A percentile compares a stretch with the other conserved stretches of the same genome.
phyloP scores from a whole-genome alignment of 2,329 filamentous ascomycete genomes.

The Curvularia eragrostidis region DNA sequence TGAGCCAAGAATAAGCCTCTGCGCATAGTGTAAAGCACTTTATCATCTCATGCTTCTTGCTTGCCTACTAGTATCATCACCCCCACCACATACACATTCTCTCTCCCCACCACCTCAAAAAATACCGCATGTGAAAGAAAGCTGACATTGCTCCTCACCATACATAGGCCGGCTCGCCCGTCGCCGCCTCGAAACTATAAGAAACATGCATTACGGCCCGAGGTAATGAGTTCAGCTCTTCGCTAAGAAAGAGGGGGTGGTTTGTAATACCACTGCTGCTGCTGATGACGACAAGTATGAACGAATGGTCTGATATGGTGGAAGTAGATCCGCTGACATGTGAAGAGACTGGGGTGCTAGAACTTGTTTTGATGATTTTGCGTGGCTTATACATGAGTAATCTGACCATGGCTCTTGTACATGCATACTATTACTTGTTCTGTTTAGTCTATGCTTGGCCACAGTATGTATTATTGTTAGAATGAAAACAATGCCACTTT shows the following conservation, averaged over 20 bases:
- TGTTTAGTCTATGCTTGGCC: not conserved
- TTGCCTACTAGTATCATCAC: not conserved
- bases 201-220: conserved; percentile 9
- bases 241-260: not conserved
- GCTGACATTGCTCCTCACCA: conserved; percentile 15
- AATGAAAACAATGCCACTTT: not conserved
- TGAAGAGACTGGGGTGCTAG: not conserved
- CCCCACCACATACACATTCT: too few relatives aligned
- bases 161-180: conserved; percentile 19
- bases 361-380: not conserved
- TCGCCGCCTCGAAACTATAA: conserved; percentile 25
- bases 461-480: not conserved
- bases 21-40: conserved; percentile 15
- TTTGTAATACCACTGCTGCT: not conserved
- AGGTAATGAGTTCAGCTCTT: conserved; percentile 3
- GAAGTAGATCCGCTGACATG: not conserved
- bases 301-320: not conserved
- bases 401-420: not conserved
- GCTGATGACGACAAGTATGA: not conserved
- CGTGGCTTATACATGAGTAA: not conserved
- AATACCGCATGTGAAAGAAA: conserved; percentile 16
- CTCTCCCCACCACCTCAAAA: not conserved
- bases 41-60: not conserved
- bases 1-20: not conserved
- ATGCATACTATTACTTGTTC: not conserved